phyloP scores from a whole-genome alignment of 306 rosid species.

The Sophora flavescens region DNA sequence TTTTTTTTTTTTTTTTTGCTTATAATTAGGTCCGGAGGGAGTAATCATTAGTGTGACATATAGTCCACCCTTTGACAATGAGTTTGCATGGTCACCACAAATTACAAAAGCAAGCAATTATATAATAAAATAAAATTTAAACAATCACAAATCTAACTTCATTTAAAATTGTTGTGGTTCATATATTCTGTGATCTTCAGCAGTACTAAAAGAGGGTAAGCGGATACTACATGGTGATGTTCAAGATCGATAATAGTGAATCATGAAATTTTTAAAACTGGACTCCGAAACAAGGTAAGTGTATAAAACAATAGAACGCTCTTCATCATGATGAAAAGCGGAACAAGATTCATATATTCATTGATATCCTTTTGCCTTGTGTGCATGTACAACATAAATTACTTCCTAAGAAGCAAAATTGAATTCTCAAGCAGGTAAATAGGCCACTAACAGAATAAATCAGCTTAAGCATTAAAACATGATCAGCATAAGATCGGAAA shows the following conservation, averaged over 20 bases:
- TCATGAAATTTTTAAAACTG: not conserved
- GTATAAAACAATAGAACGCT: not conserved
- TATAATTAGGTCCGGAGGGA: too few species aligned
- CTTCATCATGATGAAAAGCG: slow-evolving; percentile 7
- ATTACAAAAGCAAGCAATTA: slow-evolving; percentile 16
- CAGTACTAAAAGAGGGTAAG: not conserved
- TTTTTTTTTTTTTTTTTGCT: too few species aligned
- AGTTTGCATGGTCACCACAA: slow-evolving; percentile 26
- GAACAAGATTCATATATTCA: slow-evolving; percentile 16
- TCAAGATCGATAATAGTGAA: slow-evolving; percentile 8
- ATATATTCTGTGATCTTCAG: slow-evolving; percentile 26
- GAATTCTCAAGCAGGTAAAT: not conserved
- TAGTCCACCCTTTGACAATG: slow-evolving; percentile 6
- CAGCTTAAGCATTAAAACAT: slow-evolving; percentile 26
- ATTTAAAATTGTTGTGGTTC: not conserved
- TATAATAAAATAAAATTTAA: slow-evolving; percentile 36
- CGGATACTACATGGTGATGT: not conserved
- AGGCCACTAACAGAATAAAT: slow-evolving; percentile 11
- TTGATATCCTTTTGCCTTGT: not conserved
- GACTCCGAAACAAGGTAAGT: slow-evolving; percentile 8
- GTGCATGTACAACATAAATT: not conserved
- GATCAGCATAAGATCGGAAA: not conserved
- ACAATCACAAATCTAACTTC: slow-evolving; percentile 18
- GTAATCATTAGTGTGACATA: slow-evolving; percentile 15
- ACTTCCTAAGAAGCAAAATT: not conserved